phyloP scores from a whole-genome alignment of 495 filamentous ascomycete genomes.

The Durotheca rogersii region DNA sequence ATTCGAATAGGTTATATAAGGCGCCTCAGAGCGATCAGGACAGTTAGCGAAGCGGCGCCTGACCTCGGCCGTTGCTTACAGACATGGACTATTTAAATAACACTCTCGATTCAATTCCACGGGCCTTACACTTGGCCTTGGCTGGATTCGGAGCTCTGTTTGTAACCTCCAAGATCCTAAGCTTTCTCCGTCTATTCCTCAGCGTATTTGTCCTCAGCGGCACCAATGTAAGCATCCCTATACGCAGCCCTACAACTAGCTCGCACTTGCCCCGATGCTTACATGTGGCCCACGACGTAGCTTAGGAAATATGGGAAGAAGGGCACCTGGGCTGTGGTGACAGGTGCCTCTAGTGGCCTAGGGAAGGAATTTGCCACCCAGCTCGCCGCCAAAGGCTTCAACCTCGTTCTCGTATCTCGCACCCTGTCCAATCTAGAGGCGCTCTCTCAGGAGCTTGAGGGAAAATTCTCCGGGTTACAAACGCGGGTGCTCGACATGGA shows the following conservation, averaged over 20 bases:
- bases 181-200: slow-evolving; percentile 64
- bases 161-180: slow-evolving; percentile 57
- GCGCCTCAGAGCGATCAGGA: background rate
- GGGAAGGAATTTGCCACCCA: slow-evolving; percentile 95
- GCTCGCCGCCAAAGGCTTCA: slow-evolving; percentile 88
- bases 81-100: slow-evolving; percentile 42
- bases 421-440: slow-evolving; percentile 83
- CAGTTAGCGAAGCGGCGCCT: background rate
- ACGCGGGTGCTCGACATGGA: slow-evolving; percentile 86
- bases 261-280: background rate
- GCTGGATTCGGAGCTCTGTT: slow-evolving; percentile 60
- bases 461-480: slow-evolving; percentile 63
- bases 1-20: too few species aligned
- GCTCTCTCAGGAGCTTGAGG: slow-evolving; percentile 71
- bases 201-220: slow-evolving; percentile 75
- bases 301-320: slow-evolving; percentile 87
- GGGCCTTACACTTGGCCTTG: slow-evolving; percentile 37
- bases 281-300: slow-evolving; percentile 45
- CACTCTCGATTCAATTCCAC: slow-evolving; percentile 42
- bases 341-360: slow-evolving; percentile 93
- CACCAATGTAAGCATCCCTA: slow-evolving; percentile 48
- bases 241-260: background rate
- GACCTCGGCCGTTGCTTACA: slow-evolving; percentile 1
- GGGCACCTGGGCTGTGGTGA: slow-evolving; percentile 92
- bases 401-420: slow-evolving; percentile 88